Base-by-base conservation (phyloP, 2,329 filamentous ascomycete species). In the Coniella lustricola region DNA sequence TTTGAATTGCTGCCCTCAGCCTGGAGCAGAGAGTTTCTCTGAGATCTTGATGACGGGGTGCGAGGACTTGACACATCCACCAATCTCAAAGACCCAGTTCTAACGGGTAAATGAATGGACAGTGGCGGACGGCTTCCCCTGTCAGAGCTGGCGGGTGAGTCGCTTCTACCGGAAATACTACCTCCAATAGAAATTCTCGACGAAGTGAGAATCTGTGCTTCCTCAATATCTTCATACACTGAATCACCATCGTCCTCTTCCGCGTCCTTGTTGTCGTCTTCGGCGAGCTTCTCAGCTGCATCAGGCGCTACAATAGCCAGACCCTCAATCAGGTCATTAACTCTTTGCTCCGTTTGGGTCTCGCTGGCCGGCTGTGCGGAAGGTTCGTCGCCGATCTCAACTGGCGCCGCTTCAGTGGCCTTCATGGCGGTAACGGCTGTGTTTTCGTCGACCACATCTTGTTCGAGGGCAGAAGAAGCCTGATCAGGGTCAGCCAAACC, bases 201-300 rank as follows among this genome's bases (percentile, higher is more conserved):
- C 0, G 77, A 78, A 0, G 74, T 81, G 47, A 81, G 54, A 25
- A 81, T 77, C 56, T 79, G 68, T 2, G 76, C 74, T 56, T 78
- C 72, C 71, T 86, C 76, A 60, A 78, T 61, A 56, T 76, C 54
- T 56, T 76, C 54, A 60, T 39, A 44, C 29, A 50, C 50, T 20
- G 44, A 40, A 16, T 76, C 56, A 61, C 73, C 56, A 59, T 79
- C 64, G 53, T 74, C 58, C 61, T 74, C 56, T 59, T 79, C 64
- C 52, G 73, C 57, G 55, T 44, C 64, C 52, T 73, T 57, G 55
- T 44, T 76, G 43, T 67, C 49, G 51, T 8, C 31, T 33, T 33
- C 22, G 9, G 44, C 4, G 18, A 4, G 52, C 25, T 47, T 34
- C 18, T 44, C 40, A 14, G 22, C 14, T 16, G 44, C 39, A 13